These are phyloP conservation scores for Ophiostoma sp. DNA, from an alignment of 2,329 filamentous ascomycete genomes.

Conservation along the genomic window DNA sequence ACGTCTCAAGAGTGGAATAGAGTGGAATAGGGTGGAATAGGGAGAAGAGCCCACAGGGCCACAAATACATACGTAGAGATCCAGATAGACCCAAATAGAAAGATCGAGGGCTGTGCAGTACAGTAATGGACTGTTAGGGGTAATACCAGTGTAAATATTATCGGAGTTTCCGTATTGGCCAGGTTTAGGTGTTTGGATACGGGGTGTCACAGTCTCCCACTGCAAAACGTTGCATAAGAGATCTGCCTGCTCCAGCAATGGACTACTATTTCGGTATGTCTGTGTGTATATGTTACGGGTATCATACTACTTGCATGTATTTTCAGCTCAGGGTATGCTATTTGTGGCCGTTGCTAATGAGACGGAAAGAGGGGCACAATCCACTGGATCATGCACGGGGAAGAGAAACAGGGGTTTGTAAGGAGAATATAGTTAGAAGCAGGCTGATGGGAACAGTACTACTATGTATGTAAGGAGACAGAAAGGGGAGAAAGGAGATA, in stretches of 20 bases:
- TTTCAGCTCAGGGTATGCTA: neutral
- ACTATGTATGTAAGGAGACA: too few relatives aligned
- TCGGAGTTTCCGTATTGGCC: neutral
- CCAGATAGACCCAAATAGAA: neutral
- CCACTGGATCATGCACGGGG: constrained; percentile 7
- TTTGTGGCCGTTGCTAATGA: constrained; percentile 16
- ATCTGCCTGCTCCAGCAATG: neutral
- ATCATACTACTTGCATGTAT: neutral
- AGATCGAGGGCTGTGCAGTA: neutral
- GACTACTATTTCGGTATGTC: neutral
- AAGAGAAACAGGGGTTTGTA: neutral
- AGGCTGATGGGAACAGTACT: too few relatives aligned
- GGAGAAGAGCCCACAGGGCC: neutral
- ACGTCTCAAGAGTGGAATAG: neutral
- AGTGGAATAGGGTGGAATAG: neutral
- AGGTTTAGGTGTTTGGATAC: neutral
- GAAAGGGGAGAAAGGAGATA: neutral
- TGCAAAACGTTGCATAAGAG: neutral
- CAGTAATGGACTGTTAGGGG: neutral
- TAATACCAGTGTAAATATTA: neutral
- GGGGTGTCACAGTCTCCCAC: neutral
- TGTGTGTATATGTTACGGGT: too few relatives aligned
- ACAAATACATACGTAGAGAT: neutral
- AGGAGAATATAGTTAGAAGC: too few relatives aligned
- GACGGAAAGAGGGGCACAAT: neutral